Percentiles rank a stretch among this genome's conserved stretches.
Evolutionary conservation across 495 filamentous ascomycete genomes (phyloP).

Genomic region (Viridothelium virens): DNA sequence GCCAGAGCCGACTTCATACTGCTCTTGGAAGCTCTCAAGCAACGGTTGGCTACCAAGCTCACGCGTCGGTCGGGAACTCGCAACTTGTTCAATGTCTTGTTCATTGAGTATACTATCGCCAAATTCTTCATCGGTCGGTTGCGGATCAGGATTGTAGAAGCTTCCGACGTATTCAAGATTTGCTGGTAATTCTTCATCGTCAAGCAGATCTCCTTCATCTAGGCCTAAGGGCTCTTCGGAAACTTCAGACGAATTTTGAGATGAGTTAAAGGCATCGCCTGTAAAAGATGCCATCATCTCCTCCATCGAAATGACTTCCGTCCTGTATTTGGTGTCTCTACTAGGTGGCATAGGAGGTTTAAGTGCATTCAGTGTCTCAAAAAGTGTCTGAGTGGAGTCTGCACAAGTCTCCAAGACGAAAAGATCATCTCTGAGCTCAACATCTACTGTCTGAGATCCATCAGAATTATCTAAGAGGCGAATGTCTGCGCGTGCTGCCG

Average conservation of each 20-base stretch:
- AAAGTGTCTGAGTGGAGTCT: slow-evolving; percentile 91
- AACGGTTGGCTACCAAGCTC: slow-evolving; percentile 51
- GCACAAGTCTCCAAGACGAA: slow-evolving; percentile 91
- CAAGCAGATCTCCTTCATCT: slow-evolving; percentile 18
- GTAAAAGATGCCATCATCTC: slow-evolving; percentile 87
- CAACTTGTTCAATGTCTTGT: slow-evolving; percentile 32
- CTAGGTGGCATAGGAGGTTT: slow-evolving; percentile 74
- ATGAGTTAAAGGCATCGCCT: slow-evolving; percentile 59
- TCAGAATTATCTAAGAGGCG: slow-evolving; percentile 46
- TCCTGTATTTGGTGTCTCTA: slow-evolving; percentile 75
- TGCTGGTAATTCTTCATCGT: slow-evolving; percentile 19
- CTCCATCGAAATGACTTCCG: slow-evolving; percentile 72
- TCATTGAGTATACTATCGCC: slow-evolving; percentile 44
- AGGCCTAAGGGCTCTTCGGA: slow-evolving; percentile 19
- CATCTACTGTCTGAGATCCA: slow-evolving; percentile 58
- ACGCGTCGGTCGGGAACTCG: slow-evolving; percentile 24
- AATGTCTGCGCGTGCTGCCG: slow-evolving; percentile 61
- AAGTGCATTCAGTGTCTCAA: slow-evolving; percentile 70
- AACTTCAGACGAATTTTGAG: slow-evolving; percentile 25
- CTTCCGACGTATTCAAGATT: slow-evolving; percentile 22
- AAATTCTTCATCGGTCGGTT: slow-evolving; percentile 32
- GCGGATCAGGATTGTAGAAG: slow-evolving; percentile 24
- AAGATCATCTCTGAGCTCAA: slow-evolving; percentile 76
- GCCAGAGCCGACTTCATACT: slow-evolving; percentile 46
- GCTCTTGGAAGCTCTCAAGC: slow-evolving; percentile 55